Conservation (phyloP, 805 yeast genomes). For the Dipodascopsis tothii region DNA sequence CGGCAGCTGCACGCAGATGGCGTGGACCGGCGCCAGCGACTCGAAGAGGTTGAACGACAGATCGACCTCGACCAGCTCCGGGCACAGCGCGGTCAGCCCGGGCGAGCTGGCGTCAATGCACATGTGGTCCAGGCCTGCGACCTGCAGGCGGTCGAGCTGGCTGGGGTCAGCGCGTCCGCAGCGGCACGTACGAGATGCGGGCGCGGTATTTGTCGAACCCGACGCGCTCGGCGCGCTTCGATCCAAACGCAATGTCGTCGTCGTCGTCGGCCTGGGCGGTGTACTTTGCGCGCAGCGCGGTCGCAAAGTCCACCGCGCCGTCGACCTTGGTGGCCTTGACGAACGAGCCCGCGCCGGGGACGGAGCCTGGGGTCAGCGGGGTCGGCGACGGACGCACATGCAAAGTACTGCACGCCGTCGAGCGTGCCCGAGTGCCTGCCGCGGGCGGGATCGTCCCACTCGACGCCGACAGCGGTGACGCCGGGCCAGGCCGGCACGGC, state of each 20-base stretch:
- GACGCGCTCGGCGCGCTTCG: constrained; percentile 50
- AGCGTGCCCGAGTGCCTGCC: constrained; percentile 69
- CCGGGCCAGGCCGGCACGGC: constrained; percentile 54
- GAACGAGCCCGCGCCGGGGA: constrained; percentile 53
- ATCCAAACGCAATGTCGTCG: constrained; percentile 40
- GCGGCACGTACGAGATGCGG: constrained; percentile 34
- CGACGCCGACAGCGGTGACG: constrained; percentile 60
- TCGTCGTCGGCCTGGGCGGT: constrained; percentile 32
- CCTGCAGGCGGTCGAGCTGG: constrained; percentile 32
- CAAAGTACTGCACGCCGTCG: constrained; percentile 51
- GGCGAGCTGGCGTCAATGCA: constrained; percentile 29
- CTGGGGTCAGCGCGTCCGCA: not conserved
- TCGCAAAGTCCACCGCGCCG: constrained; percentile 32
- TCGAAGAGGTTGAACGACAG: constrained; percentile 52
- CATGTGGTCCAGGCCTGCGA: constrained; percentile 45
- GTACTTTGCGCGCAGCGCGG: constrained; percentile 49
- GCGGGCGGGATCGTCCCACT: constrained; percentile 67
- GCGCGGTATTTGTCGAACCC: constrained; percentile 56
- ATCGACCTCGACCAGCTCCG: constrained; percentile 38
- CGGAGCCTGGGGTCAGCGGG: constrained; percentile 26
- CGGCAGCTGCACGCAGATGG: constrained; percentile 35
- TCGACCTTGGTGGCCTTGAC: constrained; percentile 41
- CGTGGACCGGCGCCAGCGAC: constrained; percentile 36
- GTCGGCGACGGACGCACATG: constrained; percentile 16
- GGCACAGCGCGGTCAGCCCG: constrained; percentile 9